Base-by-base conservation (phyloP, 345 rosid genomes). In the Durio zibethinus region DNA sequence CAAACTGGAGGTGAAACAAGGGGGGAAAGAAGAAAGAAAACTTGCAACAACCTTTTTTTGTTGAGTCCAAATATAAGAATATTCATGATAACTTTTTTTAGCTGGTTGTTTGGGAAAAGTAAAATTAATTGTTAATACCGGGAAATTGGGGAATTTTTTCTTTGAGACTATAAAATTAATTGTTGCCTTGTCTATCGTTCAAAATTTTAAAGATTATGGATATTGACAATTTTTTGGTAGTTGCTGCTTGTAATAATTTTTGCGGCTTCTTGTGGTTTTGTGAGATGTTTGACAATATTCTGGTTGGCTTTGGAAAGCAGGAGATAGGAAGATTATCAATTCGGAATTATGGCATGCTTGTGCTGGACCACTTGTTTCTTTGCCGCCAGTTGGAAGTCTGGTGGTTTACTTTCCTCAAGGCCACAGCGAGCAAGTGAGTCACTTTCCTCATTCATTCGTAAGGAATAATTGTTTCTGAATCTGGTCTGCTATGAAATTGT, bases 361-460 rank as follows among this genome's bases (percentile, higher is more conserved):
- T 86, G 98, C 97, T 1, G 98, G 98, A 33, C 98, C 98, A 48
- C 80, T 94, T 78, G 98, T 93, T 74, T 91, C 97, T 60, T 85
- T 94, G 80, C 98, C 98, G 64, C 98, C 97, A 43, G 87, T 93
- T 23, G 97, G 98, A 75, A 94, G 98, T 81, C 94, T 91, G 67
- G 98, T 94, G 16, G 95, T 94, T 73, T 94, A 94, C 89, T 94
- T 93, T 80, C 98, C 98, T 65, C 98, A 94, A 83, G 98, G 98
- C 83, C 98, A 94, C 78, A 94, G 98, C 29, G 98, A 94, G 85
- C 98, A 93, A 81, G 98, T 93, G 79, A 3, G 87, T 80, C 73
- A 2, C 75, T 23, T 76, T 78, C 54, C 59, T 61, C 76, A 45
- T 76, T 76, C 64, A 48, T 63, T 79, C 54, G 63, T 63, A 35